Conservation (phyloP, 208 protist species). For the Wallacemonas sp. region DNA sequence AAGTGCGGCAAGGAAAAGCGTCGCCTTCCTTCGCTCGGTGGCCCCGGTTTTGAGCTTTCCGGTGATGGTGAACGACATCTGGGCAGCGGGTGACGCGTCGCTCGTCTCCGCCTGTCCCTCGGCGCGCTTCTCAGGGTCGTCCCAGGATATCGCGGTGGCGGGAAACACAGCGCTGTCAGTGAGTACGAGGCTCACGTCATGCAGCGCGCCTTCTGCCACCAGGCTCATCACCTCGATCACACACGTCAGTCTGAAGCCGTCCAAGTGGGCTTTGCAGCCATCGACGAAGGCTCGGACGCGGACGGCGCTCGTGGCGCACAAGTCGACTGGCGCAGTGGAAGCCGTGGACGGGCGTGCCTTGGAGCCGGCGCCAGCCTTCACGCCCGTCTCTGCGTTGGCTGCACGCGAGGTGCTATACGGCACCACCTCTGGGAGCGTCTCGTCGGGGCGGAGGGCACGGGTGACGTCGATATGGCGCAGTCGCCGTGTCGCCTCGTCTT, state of each 20-base stretch:
- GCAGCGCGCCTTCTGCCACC: constrained; percentile 19
- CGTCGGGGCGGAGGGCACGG: constrained; percentile 45
- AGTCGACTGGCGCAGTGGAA: constrained; percentile 21
- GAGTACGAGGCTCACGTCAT: constrained; percentile 24
- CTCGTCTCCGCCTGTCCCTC: no score
- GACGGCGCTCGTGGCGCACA: constrained; percentile 40
- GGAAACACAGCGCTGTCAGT: constrained; percentile 13
- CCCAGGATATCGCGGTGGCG: constrained; percentile 5
- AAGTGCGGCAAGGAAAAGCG: constrained; percentile 20
- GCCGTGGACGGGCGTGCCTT: constrained; percentile 1
- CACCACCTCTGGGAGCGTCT: constrained; percentile 60
- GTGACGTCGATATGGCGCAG: constrained; percentile 83
- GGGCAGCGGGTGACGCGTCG: no score
- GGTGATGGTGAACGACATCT: constrained; percentile 12
- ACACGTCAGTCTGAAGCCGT: constrained; percentile 36
- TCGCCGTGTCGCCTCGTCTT: constrained; percentile 74
- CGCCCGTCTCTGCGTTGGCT: background rate
- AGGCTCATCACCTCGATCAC: constrained; percentile 41
- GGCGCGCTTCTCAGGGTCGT: background rate
- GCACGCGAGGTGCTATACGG: constrained; percentile 49
- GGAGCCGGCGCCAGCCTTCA: background rate
- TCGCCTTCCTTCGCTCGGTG: constrained; percentile 23
- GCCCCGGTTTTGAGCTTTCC: constrained; percentile 38
- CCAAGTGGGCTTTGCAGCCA: constrained; percentile 44
- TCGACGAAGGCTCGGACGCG: constrained; percentile 24